These are phyloP conservation scores for Veloboletus limbatus DNA, from an alignment of 1,284 basidiomycete species.

Conservation along the genomic window DNA sequence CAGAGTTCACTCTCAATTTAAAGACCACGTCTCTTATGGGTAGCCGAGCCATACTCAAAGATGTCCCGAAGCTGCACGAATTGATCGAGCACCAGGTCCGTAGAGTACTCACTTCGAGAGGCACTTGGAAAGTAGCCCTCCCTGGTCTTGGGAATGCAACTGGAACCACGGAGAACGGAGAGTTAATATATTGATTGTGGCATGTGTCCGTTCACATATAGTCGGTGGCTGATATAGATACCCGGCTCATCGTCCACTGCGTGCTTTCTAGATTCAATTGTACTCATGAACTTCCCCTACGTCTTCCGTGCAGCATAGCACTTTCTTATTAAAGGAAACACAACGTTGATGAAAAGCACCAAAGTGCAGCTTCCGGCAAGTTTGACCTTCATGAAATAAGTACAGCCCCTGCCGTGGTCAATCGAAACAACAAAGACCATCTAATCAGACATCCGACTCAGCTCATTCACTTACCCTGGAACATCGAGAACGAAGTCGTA, in stretches of 20 bases:
- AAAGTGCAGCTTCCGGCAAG: not conserved
- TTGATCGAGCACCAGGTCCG: conserved; percentile 74
- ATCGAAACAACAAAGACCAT: too few relatives aligned
- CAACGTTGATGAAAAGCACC: too few relatives aligned
- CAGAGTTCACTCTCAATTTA: conserved; percentile 65
- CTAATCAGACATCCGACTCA: too few relatives aligned
- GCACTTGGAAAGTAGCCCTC: conserved; percentile 65
- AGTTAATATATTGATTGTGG: conserved; percentile 4
- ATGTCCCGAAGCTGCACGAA: conserved; percentile 82
- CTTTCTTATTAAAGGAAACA: too few relatives aligned
- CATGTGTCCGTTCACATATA: not conserved
- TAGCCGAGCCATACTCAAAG: conserved; percentile 77
- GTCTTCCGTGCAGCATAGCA: not conserved
- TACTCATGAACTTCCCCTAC: conserved; percentile 2
- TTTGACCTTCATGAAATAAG: not conserved
- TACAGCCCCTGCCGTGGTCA: too few relatives aligned
- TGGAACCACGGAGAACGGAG: conserved; percentile 36
- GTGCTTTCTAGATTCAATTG: conserved; percentile 5
- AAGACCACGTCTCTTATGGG: conserved; percentile 78
- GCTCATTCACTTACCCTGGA: too few relatives aligned
- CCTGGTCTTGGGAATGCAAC: conserved; percentile 56
- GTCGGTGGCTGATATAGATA: conserved; percentile 1
- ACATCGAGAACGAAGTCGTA: too few relatives aligned
- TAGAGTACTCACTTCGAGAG: conserved; percentile 54
- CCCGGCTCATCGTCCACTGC: not conserved